These are phyloP conservation scores for Heliophila coronopifolia DNA, from an alignment of 441 rosid species.

Conservation along the genomic window DNA sequence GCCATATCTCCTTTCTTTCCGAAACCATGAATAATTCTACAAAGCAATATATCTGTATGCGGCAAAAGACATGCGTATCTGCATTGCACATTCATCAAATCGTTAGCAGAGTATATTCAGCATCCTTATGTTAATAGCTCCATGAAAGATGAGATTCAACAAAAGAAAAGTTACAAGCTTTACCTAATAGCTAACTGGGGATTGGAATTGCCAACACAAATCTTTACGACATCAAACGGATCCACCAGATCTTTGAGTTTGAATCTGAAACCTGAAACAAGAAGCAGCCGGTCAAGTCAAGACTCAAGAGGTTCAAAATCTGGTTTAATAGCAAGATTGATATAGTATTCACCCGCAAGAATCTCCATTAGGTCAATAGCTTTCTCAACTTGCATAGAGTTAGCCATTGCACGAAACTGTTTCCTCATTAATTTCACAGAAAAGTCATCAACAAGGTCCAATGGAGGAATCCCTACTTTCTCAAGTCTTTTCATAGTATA, in stretches of 20 bases:
- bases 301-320: constrained; percentile 10
- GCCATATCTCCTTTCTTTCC: constrained; percentile 69
- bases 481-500: constrained; percentile 47
- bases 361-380: constrained; percentile 60
- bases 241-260: constrained; percentile 58
- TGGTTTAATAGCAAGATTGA: not conserved
- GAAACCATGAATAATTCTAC: constrained; percentile 57
- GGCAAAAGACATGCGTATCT: constrained; percentile 68
- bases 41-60: constrained; percentile 56
- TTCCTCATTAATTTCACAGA: constrained; percentile 40
- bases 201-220: constrained; percentile 49
- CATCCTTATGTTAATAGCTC: no score
- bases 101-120: constrained; percentile 6
- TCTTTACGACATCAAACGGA: constrained; percentile 45
- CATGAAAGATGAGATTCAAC: no score
- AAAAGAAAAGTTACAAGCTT: no score
- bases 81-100: constrained; percentile 30
- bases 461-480: constrained; percentile 50
- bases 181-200: constrained; percentile 73
- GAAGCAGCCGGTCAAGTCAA: constrained; percentile 19
- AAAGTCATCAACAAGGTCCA: constrained; percentile 41
- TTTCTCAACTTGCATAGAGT: constrained; percentile 42
- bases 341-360: constrained; percentile 53
- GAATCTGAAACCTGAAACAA: constrained; percentile 54
- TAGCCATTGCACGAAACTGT: constrained; percentile 49